phyloP scores from a whole-genome alignment of 2,329 filamentous ascomycete species.

The Calonectria multiphialidica region DNA sequence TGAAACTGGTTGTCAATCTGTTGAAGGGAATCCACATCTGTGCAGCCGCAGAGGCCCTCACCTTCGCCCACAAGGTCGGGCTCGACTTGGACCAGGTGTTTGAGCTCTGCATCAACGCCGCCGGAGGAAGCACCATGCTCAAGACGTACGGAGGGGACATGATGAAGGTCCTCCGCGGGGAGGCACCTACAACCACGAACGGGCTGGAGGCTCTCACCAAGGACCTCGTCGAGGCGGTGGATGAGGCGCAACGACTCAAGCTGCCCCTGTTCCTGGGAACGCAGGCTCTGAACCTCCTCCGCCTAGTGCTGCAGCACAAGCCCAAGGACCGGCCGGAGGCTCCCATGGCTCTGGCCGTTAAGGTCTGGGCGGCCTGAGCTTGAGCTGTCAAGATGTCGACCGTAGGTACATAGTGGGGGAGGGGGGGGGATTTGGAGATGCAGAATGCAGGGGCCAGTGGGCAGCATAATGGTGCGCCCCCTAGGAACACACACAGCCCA shows the following conservation, averaged over 20 bases:
- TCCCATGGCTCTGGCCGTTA: slow-evolving; percentile 20
- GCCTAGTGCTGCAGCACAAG: slow-evolving; percentile 27
- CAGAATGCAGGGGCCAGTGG: not conserved
- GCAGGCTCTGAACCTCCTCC: slow-evolving; percentile 22
- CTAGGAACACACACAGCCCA: not conserved
- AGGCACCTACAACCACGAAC: not conserved
- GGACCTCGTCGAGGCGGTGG: slow-evolving; percentile 22
- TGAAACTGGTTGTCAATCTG: slow-evolving; percentile 22
- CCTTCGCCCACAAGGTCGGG: slow-evolving; percentile 30
- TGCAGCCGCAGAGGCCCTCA: slow-evolving; percentile 27
- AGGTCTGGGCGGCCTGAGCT: slow-evolving; percentile 18
- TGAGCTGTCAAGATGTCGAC: not conserved
- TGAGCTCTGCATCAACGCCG: slow-evolving; percentile 30
- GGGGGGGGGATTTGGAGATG: too few relatives aligned
- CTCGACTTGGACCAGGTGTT: slow-evolving; percentile 30
- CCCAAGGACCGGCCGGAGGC: slow-evolving; percentile 18
- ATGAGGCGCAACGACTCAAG: slow-evolving; percentile 26
- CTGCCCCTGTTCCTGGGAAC: slow-evolving; percentile 27
- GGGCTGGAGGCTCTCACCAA: slow-evolving; percentile 6
- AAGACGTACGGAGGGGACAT: slow-evolving; percentile 19
- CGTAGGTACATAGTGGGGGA: not conserved
- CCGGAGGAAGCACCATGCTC: slow-evolving; percentile 26
- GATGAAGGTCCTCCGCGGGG: slow-evolving; percentile 15
- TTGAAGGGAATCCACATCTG: slow-evolving; percentile 30
- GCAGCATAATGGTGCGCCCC: too few relatives aligned